Evolutionary conservation across 73 alveolate species (phyloP), one percentile per base, ranked within the genome.

Genomic region (Paramecium biaurelia): DNA sequence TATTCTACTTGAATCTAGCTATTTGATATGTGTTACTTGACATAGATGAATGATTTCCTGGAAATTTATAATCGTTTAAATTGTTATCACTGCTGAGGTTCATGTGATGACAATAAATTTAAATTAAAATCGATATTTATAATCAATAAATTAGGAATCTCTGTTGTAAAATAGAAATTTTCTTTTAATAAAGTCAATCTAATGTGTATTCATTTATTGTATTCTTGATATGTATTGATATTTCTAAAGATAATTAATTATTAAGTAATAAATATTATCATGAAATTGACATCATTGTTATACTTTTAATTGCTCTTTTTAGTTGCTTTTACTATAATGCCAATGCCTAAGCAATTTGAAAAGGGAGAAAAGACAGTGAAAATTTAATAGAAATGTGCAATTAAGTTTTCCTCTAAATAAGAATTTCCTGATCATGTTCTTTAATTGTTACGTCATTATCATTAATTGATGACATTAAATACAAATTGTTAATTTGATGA

Each of bases 1-100:
- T 14, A 74, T 37, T 37, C 87, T 74, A 74, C 87, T 74, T 74
- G 87, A 74, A 41, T 74, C 87, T 74, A 63, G 21, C 21, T 63
- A 26, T 63, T 63, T 14, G 26, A 26, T 30, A 30, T 63, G 45
- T 63, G 20, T 63, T 63, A 63, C 84, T 63, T 63, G 24, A 63
- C 41, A 63, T 30, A 2, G 84, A 63, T 10, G 84, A 63, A 15
- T 63, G 84, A 32, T 63, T 63, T 63, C 28, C 84, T 0, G 84
- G 84, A 63, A 26, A 63, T 63, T 63, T 30, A n/a, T 63, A 30
- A 26, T 63, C 84, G 45, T 63, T 63, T 12, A 63, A 63, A 63
- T 63, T 63, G 41, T 26, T 38, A 30, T 63, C 45, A 26, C 84
- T 63, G 47, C 84, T 63, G 45, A 30, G 41, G 11, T 32, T 63